Base-by-base conservation (phyloP, 192 early-diverging fungal genomes). In the Coemansia sp. region DNA sequence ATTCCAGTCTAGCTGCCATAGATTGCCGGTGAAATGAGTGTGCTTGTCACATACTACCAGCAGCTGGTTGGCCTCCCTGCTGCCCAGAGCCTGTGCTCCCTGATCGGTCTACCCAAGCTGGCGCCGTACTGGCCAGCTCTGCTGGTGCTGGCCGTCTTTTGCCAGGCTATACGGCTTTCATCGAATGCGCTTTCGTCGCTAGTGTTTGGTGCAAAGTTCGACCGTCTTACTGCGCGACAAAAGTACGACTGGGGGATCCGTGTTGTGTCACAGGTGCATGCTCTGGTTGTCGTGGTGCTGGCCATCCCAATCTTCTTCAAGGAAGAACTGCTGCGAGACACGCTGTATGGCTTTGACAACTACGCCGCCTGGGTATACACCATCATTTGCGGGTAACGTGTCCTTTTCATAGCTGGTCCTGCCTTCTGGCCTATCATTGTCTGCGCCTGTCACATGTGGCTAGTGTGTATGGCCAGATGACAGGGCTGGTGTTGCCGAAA, bases 211-310 rank as follows among this genome's bases (percentile, higher is more conserved):
- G 73, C 65, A 54, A 87, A 82, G 37, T 91, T 87, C 44, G 80
- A 82, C 38, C 64, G 62, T 16, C 65, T 91, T 21, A 64, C 75
- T 50, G 71, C 81, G 10, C 53, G 76, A 32, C 79, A 82, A 66
- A 74, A 78, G 51, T 66, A 83, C 46, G 83, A 89, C 79, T 89
- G 86, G 85, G 72, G 77, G 44, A 71, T 96, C 23, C 92, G 92
- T 64, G 80, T 88, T 17, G 89, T 90, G n/a, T 93, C 92, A 10
- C 79, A 84, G 44, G 68, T 87, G 23, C 88, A 93, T 62, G 84
- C 90, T 32, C 62, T 88, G 17, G 30, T 77, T 18, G 84, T 93
- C n/a, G 78, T 88, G 0, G 5, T 80, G 3, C 69, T 88, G 3
- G 79, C 88, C 1, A 58, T 84, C 10, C 87, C 86, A n/a, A 66